Evolutionary conservation across 2,329 filamentous ascomycete genomes (phyloP), one percentile per base, ranked within the genome.

Genomic region (Stagonosporopsis rhizophila): DNA sequence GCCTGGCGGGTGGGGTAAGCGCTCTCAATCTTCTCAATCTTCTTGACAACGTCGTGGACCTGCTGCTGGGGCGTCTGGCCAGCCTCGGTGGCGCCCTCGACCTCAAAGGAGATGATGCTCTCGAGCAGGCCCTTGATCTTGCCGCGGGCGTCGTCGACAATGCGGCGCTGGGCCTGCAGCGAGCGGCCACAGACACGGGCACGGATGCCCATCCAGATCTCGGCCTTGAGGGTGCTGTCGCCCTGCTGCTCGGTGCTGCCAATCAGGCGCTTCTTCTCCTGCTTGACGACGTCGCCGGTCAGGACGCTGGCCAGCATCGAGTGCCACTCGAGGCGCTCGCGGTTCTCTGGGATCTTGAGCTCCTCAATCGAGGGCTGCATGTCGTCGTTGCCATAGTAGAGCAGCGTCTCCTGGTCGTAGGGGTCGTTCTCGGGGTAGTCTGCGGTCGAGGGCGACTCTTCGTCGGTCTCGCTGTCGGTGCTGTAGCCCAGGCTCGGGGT

Each of bases 251-350:
- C 90, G 44, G 85, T 82, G 62, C 91, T 89, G 41, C 92, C 93
- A 64, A 96, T 95, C 69, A 99, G 78, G 40, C 95, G 87, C 76
- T 96, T 96, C 82, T 99, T 99, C 79, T 99, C 95, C 76, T 99
- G 95, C 69, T 92, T 91, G 55, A 99, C 94, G 8, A 99, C 95
- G 75, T 99, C 95, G 63, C 95, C 95, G 1, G 93, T 97, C 64
- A 99, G 80, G 4, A 99, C 95, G 14, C 94, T 96, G 57, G 94
- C 91, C 53, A 99, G 80, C 95, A 99, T 99, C 3, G 92, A 92
- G 77, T 99, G 93, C 95, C 95, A 99, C 77, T 99, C 95, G 22
- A 99, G 81, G 40, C 94, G 84, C 76, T 98, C 95, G 59, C 93
- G 85, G 71, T 93, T 97, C 61, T 88, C 87, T 1, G 92, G 90